A percentile compares a stretch with the other conserved stretches of the same genome.
These are phyloP conservation scores for Cladophialophora chaetospira DNA, from an alignment of 2,329 filamentous ascomycete species.

Conservation along the genomic window DNA sequence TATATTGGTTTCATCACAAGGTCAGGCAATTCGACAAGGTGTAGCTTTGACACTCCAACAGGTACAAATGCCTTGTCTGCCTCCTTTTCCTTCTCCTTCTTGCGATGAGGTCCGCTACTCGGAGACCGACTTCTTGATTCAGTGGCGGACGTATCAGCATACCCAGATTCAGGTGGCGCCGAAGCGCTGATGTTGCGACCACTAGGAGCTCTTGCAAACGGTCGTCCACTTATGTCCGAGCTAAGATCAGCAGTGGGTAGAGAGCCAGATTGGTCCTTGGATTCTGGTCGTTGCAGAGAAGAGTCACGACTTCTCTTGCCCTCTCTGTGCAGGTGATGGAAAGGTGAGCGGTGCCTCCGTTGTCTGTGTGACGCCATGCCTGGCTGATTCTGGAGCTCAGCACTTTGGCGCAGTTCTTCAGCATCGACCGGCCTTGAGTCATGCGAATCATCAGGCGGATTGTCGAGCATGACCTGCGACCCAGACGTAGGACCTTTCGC, in stretches of 20 bases:
- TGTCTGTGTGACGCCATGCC: slow-evolving; percentile 25
- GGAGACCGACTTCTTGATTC: slow-evolving; percentile 25
- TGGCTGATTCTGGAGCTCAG: slow-evolving; percentile 22
- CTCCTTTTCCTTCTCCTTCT: slow-evolving; percentile 32
- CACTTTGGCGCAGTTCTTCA: slow-evolving; percentile 24
- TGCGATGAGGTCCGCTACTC: slow-evolving; percentile 12
- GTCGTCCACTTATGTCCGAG: slow-evolving; percentile 50
- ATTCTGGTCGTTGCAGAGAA: slow-evolving; percentile 24
- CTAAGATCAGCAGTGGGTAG: slow-evolving; percentile 4
- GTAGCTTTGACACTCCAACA: slow-evolving; percentile 86
- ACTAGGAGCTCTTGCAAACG: slow-evolving; percentile 49
- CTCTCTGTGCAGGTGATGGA: slow-evolving; percentile 35
- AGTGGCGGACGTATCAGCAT: slow-evolving; percentile 16
- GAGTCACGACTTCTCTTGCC: slow-evolving; percentile 37
- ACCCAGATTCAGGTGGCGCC: slow-evolving; percentile 9
- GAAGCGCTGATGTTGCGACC: slow-evolving; percentile 25
- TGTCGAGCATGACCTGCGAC: slow-evolving; percentile 28
- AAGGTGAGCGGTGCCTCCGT: slow-evolving; percentile 41
- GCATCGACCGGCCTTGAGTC: slow-evolving; percentile 27
- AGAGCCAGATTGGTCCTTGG: slow-evolving; percentile 1
- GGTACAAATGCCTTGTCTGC: slow-evolving; percentile 62
- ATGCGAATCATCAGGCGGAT: not conserved
- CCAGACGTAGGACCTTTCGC: slow-evolving; percentile 5
- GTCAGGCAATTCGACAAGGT: slow-evolving; percentile 80
- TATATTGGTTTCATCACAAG: slow-evolving; percentile 95